Base-by-base conservation (phyloP, 371 early-diverging fungal species). In the Umbelopsis sp. region DNA sequence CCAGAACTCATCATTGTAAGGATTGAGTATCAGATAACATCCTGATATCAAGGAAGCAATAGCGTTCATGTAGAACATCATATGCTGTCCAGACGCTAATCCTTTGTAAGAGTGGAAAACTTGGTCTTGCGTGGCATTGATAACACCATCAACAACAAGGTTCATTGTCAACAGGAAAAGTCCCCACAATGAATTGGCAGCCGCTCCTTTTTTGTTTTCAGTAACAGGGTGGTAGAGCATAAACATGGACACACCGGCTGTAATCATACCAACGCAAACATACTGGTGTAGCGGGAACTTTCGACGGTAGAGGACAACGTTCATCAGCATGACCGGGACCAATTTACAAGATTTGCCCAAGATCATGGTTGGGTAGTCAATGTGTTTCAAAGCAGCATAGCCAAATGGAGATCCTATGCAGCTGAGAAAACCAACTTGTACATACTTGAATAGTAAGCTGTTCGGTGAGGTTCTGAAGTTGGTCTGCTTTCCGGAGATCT, bases 41-140 rank as follows among this genome's bases (percentile, higher is more conserved):
- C 83, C 70, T 87, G 96, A 93, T 51, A 92, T 77, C 6, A 83
- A 24, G 1, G 92, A 83, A 44, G 94, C 89, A 74, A 94, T 86
- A 20, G 93, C 73, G 80, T 98, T 99, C 97, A 97, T 96, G 75
- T 87, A 95, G 75, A 94, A 93, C 99, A 99, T 99, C 98, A 99
- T 97, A 50, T 95, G 93, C 66, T 93, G 90, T 7, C 97, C 96
- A 0, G 91, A 85, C 12, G 89, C 88, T 18, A 83, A 66, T 38
- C 79, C 70, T 44, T 86, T 85, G 81, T 87, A 92, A 20, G 86
- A 83, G 45, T 85, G 85, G 77, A 98, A 96, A 44, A 98, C 91
- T 66, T 93, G 92, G 79, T 99, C 99, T 82, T 99, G 99, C 0
- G 95, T 92, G n/a, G 96, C 92, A 84, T 97, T 99, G n/a, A 94